Percentiles rank a stretch among this genome's conserved stretches.
Conservation (phyloP, 1,139 yeast species). For the Pneumocystis murina region DNA sequence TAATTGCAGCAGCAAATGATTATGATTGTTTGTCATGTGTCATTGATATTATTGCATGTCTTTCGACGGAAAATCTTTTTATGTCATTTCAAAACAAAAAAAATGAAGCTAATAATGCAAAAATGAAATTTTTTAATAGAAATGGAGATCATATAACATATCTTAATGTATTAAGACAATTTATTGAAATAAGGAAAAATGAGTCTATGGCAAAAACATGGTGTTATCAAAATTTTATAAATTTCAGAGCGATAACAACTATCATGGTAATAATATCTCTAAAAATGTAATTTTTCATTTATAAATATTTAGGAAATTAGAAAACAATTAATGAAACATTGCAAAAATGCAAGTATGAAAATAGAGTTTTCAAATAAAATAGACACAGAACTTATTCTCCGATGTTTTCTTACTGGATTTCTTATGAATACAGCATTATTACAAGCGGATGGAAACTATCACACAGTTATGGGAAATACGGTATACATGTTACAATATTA, state of each 20-base stretch:
- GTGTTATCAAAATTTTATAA: conserved; percentile 69
- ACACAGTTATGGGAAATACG: conserved; percentile 58
- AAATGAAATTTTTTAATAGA: conserved; percentile 36
- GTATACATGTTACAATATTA: conserved; percentile 3
- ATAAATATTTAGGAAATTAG: conserved; percentile 36
- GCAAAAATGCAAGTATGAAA: conserved; percentile 29
- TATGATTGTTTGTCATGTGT: conserved; percentile 35
- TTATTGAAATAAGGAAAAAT: conserved; percentile 24
- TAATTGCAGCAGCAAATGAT: conserved; percentile 60
- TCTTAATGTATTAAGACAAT: conserved; percentile 32
- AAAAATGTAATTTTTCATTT: not conserved
- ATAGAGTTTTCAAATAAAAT: conserved; percentile 18
- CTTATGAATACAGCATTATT: conserved; percentile 82
- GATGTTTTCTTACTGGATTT: conserved; percentile 63
- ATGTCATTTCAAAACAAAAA: conserved; percentile 68
- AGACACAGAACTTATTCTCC: conserved; percentile 42
- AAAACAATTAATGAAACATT: conserved; percentile 58
- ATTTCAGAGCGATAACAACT: conserved; percentile 54
- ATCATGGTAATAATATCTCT: not conserved
- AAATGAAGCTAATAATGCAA: conserved; percentile 52
- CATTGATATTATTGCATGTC: conserved; percentile 78
- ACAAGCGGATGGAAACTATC: conserved; percentile 83
- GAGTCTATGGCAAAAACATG: conserved; percentile 48
- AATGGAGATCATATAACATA: conserved; percentile 40
- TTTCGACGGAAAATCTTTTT: conserved; percentile 79